Evolutionary conservation across 352 stramenopile genomes (phyloP).

Genomic region (Globisporangium acanthophoron): DNA sequence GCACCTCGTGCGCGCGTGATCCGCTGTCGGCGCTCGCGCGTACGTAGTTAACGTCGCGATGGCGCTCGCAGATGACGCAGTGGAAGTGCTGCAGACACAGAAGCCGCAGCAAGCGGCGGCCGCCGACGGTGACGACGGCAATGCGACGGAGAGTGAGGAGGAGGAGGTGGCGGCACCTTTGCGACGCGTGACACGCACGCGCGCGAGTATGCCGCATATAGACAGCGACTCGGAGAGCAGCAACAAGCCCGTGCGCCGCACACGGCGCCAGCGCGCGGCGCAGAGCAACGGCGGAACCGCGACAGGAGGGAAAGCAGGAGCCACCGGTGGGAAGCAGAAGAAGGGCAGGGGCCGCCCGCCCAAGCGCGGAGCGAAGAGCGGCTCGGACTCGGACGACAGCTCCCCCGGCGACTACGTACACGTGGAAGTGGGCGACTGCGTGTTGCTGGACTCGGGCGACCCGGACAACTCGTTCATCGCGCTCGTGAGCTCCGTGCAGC

Average conservation of each 20-base stretch:
- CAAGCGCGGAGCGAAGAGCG: neutral
- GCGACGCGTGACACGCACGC: neutral
- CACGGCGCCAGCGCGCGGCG: neutral
- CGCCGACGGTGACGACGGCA: neutral
- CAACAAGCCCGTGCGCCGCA: neutral
- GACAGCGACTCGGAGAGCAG: neutral
- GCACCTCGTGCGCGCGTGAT: too few relatives aligned
- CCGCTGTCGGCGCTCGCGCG: too few relatives aligned
- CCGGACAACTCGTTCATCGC: conserved; percentile 61
- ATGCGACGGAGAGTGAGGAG: neutral
- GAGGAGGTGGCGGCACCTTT: neutral
- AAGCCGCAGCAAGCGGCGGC: neutral
- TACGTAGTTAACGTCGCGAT: neutral
- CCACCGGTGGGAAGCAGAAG: neutral
- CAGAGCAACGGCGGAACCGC: neutral
- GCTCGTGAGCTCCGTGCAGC: conserved; percentile 69
- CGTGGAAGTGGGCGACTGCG: conserved; percentile 70
- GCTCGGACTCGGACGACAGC: conserved; percentile 28
- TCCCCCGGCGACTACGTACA: conserved; percentile 49
- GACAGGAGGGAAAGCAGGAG: neutral
- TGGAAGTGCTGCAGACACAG: neutral
- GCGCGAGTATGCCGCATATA: neutral
- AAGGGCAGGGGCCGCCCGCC: neutral
- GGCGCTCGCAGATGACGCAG: neutral
- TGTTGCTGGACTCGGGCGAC: conserved; percentile 72